Evolutionary conservation across 2,329 filamentous ascomycete species (phyloP).

Genomic region (Beauveria sp.): DNA sequence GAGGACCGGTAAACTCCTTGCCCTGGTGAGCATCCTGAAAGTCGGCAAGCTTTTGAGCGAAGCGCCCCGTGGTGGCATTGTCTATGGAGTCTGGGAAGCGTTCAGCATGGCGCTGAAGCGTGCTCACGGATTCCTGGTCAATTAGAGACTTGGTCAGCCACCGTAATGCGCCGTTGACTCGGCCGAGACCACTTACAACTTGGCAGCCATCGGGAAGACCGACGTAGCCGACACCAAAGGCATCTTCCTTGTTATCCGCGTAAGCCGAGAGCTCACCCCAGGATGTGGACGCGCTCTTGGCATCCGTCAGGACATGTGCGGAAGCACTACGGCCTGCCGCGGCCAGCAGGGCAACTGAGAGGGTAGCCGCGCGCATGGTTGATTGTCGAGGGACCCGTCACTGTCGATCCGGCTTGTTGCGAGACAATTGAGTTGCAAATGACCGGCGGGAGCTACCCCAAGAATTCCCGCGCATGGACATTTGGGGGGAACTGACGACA

Average conservation of each 20-base stretch:
- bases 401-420: background rate
- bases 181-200: slow-evolving; percentile 11
- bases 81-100: slow-evolving; percentile 42
- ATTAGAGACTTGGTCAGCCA: background rate
- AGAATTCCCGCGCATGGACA: background rate
- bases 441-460: background rate
- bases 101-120: slow-evolving; percentile 46
- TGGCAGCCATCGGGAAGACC: slow-evolving; percentile 43
- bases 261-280: slow-evolving; percentile 43
- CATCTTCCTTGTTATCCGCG: slow-evolving; percentile 33
- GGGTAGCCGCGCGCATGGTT: background rate
- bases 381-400: background rate
- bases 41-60: slow-evolving; percentile 40
- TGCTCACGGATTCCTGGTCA: slow-evolving; percentile 37
- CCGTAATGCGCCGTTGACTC: background rate
- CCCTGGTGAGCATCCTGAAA: slow-evolving; percentile 29
- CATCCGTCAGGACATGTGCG: slow-evolving; percentile 19
- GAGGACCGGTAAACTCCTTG: slow-evolving; percentile 32
- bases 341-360: background rate
- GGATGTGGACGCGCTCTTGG: slow-evolving; percentile 21
- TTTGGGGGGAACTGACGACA: background rate
- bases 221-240: slow-evolving; percentile 39
- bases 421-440: background rate
- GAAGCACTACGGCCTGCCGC: background rate
- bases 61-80: slow-evolving; percentile 38